phyloP scores from a whole-genome alignment of 176 grass and related monocot genomes.

The Saccharum spontaneum region DNA sequence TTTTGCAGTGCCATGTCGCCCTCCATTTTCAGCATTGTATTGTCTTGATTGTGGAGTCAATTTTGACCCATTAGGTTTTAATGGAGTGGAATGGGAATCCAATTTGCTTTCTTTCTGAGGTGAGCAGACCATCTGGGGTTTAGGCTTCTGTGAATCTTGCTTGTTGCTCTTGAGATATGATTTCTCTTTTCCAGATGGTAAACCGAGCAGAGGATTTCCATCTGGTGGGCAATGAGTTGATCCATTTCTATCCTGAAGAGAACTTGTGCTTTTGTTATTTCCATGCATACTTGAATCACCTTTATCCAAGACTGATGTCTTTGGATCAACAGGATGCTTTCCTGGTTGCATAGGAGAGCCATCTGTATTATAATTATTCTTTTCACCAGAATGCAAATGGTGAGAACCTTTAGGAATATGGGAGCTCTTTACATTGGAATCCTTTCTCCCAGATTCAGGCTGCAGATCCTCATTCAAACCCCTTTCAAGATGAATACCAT shows the following conservation, averaged over 20 bases:
- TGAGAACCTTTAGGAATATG: conserved; percentile 42
- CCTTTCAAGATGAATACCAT: conserved; percentile 26
- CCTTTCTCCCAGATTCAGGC: conserved; percentile 54
- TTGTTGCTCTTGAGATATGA: conserved; percentile 49
- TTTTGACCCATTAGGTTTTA: conserved; percentile 61
- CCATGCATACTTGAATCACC: conserved; percentile 24
- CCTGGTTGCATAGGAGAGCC: conserved; percentile 35
- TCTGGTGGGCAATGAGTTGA: conserved; percentile 35
- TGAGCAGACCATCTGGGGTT: conserved; percentile 42
- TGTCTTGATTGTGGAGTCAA: conserved; percentile 47
- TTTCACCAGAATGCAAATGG: conserved; percentile 43
- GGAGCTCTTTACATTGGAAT: conserved; percentile 33
- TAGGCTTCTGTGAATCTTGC: conserved; percentile 45
- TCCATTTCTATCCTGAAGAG: conserved; percentile 46
- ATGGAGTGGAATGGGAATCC: conserved; percentile 30
- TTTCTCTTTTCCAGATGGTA: conserved; percentile 50
- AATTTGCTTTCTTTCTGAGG: conserved; percentile 57
- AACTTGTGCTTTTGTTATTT: conserved; percentile 37
- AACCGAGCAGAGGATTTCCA: conserved; percentile 31
- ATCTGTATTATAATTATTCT: conserved; percentile 39
- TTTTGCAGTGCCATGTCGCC: conserved; percentile 45
- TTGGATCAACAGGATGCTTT: conserved; percentile 35
- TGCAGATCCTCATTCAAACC: conserved; percentile 42
- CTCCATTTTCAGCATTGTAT: conserved; percentile 58
- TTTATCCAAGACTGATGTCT: conserved; percentile 39